A percentile compares a stretch with the other conserved stretches of the same genome.
These are phyloP conservation scores for Acanthamoeba culbertsoni DNA, from an alignment of 208 protist species.

Conservation along the genomic window DNA sequence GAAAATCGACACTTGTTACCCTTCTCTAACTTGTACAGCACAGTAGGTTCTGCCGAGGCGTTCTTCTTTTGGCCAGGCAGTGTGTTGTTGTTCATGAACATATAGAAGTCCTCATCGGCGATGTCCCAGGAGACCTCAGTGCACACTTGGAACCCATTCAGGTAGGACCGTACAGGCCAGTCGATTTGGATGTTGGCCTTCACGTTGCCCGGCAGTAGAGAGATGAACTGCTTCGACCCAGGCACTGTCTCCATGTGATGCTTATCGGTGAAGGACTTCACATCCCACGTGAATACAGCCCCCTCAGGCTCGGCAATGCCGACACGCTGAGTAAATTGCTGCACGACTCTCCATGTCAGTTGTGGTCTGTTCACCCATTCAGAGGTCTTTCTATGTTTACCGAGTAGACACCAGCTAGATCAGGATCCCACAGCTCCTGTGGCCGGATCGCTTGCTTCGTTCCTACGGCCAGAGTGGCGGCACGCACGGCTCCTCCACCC, in stretches of 20 bases:
- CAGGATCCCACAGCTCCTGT: neutral
- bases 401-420: neutral
- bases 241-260: constrained; percentile 51
- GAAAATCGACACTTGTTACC: no score
- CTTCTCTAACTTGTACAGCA: neutral
- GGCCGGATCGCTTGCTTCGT: neutral
- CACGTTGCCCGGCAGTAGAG: constrained; percentile 15
- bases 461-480: neutral
- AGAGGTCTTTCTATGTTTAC: neutral
- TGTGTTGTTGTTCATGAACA: constrained; percentile 46
- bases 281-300: constrained; percentile 42
- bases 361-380: no score
- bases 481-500: neutral
- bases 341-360: neutral
- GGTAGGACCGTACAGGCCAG: constrained; percentile 35
- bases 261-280: constrained; percentile 32
- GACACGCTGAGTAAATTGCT: neutral
- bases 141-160: constrained; percentile 49
- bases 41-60: neutral
- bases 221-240: constrained; percentile 33
- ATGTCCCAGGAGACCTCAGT: constrained; percentile 53
- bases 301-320: neutral
- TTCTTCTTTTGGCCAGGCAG: constrained; percentile 29
- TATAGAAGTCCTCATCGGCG: constrained; percentile 35
- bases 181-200: constrained; percentile 62